Percentiles rank a stretch among this genome's conserved stretches.
These are phyloP conservation scores for Xylariales sp. DNA, from an alignment of 2,329 filamentous ascomycete genomes.

Conservation along the genomic window DNA sequence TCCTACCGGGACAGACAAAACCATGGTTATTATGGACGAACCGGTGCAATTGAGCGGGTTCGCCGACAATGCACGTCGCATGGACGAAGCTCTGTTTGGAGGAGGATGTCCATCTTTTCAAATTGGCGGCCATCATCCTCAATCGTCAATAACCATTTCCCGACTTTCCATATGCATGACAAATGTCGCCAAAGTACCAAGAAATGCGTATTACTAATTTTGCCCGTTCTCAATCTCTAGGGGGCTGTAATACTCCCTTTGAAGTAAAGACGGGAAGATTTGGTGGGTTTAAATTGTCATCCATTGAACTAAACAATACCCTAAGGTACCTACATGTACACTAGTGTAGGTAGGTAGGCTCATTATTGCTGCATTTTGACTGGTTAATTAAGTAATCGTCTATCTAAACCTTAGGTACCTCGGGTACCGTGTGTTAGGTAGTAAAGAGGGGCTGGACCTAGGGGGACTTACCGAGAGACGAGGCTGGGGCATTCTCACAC, in stretches of 20 bases:
- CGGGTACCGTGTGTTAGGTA: no score
- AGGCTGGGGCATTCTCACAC: not conserved
- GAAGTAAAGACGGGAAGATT: not conserved
- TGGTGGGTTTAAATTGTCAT: no score
- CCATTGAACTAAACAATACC: not conserved
- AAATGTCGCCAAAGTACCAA: constrained; percentile 19
- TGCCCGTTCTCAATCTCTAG: not conserved
- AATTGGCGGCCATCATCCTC: constrained; percentile 5
- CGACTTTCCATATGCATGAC: constrained; percentile 11
- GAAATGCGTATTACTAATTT: constrained; percentile 15
- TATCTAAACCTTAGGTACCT: not conserved
- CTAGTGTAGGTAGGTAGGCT: no score
- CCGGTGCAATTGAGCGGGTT: not conserved
- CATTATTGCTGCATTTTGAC: not conserved
- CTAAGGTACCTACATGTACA: not conserved
- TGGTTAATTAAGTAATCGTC: not conserved
- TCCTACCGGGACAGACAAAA: constrained; percentile 7
- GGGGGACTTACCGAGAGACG: not conserved
- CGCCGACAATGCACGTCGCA: not conserved
- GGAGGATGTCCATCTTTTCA: not conserved
- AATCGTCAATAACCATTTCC: not conserved
- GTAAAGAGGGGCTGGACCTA: no score
- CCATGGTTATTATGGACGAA: not conserved
- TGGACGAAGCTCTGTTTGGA: not conserved
- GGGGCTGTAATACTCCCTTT: no score